These are phyloP conservation scores for Talaromyces marneffei DNA, from an alignment of 2,329 filamentous ascomycete species.

Conservation along the genomic window DNA sequence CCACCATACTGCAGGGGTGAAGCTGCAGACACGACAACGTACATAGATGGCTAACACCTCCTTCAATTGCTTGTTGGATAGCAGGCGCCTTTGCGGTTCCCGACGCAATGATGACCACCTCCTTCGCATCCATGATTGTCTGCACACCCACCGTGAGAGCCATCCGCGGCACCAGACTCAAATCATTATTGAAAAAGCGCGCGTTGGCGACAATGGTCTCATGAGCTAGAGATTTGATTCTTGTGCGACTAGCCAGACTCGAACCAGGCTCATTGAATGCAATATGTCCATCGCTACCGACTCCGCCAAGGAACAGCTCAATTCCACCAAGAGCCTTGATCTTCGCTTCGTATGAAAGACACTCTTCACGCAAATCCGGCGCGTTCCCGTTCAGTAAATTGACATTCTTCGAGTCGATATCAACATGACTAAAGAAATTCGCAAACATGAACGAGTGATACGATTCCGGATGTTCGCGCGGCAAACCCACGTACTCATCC, in stretches of 20 bases:
- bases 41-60: constrained; percentile 11
- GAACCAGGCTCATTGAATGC: constrained; percentile 78
- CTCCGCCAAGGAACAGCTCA: constrained; percentile 70
- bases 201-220: constrained; percentile 74
- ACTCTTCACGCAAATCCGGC: constrained; percentile 63
- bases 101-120: constrained; percentile 8
- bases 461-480: constrained; percentile 68
- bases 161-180: constrained; percentile 10
- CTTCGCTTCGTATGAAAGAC: constrained; percentile 26
- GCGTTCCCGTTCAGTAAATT: constrained; percentile 73
- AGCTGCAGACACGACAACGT: constrained; percentile 13
- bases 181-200: constrained; percentile 65
- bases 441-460: constrained; percentile 84
- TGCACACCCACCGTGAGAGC: constrained; percentile 14
- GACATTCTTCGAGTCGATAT: constrained; percentile 67
- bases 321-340: constrained; percentile 53
- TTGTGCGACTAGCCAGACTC: constrained; percentile 63
- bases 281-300: constrained; percentile 75
- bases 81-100: constrained; percentile 8
- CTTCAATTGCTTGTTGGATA: constrained; percentile 12
- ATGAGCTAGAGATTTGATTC: constrained; percentile 72
- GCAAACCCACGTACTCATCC: constrained; percentile 75
- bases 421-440: constrained; percentile 71
- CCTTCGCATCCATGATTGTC: constrained; percentile 12
- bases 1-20: constrained; percentile 11